Conservation (phyloP, 495 filamentous ascomycete genomes). For the Letharia columbiana region DNA sequence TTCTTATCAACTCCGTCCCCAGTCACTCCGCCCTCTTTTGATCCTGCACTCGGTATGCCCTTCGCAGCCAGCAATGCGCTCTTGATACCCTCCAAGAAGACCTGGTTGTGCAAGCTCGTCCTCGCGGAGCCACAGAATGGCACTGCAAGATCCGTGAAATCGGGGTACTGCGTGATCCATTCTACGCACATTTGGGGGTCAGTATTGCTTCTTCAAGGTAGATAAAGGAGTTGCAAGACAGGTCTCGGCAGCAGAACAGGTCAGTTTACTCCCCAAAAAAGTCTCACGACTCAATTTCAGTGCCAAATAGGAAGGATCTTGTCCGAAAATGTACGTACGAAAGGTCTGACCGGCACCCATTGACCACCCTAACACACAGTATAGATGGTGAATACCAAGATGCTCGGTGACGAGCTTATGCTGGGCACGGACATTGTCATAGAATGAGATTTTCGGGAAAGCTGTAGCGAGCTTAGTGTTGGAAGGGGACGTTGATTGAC, state of each 20-base stretch:
- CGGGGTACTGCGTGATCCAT: constrained; percentile 64
- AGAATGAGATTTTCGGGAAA: constrained; percentile 55
- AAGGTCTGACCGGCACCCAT: constrained; percentile 63
- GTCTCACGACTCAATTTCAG: too few species aligned
- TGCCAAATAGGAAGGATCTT: too few species aligned
- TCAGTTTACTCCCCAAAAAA: too few species aligned
- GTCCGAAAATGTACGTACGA: constrained; percentile 18
- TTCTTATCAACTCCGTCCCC: constrained; percentile 34
- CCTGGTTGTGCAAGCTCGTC: constrained; percentile 62
- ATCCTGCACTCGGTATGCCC: constrained; percentile 42
- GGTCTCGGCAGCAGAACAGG: too few species aligned
- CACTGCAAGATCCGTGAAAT: constrained; percentile 56
- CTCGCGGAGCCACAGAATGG: constrained; percentile 63
- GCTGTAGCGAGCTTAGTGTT: constrained; percentile 46
- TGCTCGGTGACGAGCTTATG: constrained; percentile 55
- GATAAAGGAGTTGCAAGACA: too few species aligned
- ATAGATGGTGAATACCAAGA: constrained; percentile 51
- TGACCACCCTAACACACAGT: constrained; percentile 59
- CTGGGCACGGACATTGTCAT: constrained; percentile 64
- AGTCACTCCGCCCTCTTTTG: constrained; percentile 34
- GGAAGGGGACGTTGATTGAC: constrained; percentile 62
- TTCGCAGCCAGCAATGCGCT: constrained; percentile 55
- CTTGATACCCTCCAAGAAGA: constrained; percentile 67
- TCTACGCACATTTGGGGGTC: constrained; percentile 22
- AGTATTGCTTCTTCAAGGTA: too few species aligned